Conservation (phyloP, 2,329 filamentous ascomycete species). For the Kalaharituber pfeilii region DNA sequence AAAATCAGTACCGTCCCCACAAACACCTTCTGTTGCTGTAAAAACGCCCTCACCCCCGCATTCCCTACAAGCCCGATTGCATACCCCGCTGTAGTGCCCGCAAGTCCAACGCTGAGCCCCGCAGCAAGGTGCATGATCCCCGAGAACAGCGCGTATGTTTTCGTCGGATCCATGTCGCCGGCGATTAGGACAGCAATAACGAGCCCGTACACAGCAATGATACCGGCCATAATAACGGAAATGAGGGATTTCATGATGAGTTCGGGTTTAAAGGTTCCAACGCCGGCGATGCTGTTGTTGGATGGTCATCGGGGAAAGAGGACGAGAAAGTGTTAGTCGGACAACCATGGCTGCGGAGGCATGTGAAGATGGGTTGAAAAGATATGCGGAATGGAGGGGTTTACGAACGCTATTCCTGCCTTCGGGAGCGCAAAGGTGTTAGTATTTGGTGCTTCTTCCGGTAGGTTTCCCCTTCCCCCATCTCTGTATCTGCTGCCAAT, state of each 20-base stretch:
- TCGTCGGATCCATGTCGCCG: conserved; percentile 55
- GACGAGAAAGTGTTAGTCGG: neutral
- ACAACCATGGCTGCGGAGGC: no score
- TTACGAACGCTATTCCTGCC: conserved; percentile 50
- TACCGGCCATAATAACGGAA: conserved; percentile 87
- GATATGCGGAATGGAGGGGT: neutral
- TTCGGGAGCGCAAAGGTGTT: conserved; percentile 29
- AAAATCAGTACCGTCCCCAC: conserved; percentile 97
- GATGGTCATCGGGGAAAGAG: no score
- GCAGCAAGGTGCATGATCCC: conserved; percentile 89
- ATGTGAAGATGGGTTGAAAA: neutral
- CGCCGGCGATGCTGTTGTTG: conserved; percentile 46
- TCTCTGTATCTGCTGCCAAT: no score
- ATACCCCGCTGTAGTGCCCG: conserved; percentile 86
- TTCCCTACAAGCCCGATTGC: conserved; percentile 93
- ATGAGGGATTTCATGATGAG: conserved; percentile 58
- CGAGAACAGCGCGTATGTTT: conserved; percentile 67
- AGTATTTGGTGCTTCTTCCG: neutral
- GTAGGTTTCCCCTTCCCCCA: neutral
- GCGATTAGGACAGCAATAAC: conserved; percentile 94
- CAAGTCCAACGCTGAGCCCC: conserved; percentile 77
- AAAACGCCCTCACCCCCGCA: conserved; percentile 81
- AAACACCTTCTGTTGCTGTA: conserved; percentile 90
- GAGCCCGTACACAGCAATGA: conserved; percentile 93
- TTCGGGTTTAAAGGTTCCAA: conserved; percentile 69